phyloP scores from a whole-genome alignment of 1,284 basidiomycete genomes.

The Cryptococcus deneoformans region DNA sequence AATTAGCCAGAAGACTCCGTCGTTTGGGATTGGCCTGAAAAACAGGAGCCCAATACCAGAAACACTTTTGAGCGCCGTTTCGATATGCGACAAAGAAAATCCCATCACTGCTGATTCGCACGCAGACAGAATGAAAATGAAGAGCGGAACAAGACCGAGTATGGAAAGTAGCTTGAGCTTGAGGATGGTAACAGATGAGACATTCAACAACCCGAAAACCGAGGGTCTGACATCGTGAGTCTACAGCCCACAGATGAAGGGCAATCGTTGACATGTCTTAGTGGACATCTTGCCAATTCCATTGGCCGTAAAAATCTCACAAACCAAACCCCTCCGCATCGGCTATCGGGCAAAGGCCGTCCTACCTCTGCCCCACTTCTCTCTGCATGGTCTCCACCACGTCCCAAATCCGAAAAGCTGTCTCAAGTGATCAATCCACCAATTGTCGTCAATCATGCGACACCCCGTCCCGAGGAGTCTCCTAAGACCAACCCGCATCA shows the following conservation, averaged over 20 bases:
- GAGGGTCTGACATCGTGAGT: neutral
- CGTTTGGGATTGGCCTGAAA: conserved; percentile 6
- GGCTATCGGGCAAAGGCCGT: neutral
- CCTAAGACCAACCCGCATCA: neutral
- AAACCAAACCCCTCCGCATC: neutral
- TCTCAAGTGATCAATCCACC: neutral
- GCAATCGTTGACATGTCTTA: too few species aligned
- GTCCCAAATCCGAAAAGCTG: neutral
- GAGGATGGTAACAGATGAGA: conserved; percentile 1
- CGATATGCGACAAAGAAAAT: neutral
- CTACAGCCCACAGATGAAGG: neutral
- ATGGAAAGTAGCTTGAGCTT: conserved; percentile 14
- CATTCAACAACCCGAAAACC: neutral
- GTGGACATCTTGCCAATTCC: neutral
- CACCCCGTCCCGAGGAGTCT: neutral
- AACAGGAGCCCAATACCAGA: conserved; percentile 13
- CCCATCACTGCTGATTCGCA: neutral
- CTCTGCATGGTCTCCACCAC: neutral
- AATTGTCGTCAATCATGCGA: neutral
- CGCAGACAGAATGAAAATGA: neutral
- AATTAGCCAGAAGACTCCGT: neutral
- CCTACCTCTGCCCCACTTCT: conserved; percentile 1
- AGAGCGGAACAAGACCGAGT: conserved; percentile 4
- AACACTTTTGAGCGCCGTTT: conserved; percentile 8
- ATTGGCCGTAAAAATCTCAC: neutral